Evolutionary conservation across 2,329 filamentous ascomycete genomes (phyloP).

Genomic region (Harringtonia lauricola): DNA sequence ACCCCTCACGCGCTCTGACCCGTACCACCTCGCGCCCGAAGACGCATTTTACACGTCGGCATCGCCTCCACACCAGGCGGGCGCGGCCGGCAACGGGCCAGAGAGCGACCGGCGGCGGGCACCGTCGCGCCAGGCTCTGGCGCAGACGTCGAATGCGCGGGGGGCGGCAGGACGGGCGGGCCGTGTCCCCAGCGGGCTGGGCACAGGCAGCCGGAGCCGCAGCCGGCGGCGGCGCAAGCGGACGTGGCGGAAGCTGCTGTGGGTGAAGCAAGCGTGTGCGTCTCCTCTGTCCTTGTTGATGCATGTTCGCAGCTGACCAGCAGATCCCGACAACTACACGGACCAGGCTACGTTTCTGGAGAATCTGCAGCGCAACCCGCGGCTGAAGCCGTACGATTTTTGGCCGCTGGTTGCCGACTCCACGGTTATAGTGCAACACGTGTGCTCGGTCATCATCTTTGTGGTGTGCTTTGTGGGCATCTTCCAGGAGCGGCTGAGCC

Average conservation of each 20-base stretch:
- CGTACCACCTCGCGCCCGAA: constrained; percentile 67
- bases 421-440: constrained; percentile 93
- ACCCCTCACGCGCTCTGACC: constrained; percentile 34
- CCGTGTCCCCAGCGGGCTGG: constrained; percentile 25
- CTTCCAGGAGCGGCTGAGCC: constrained; percentile 74
- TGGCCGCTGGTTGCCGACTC: constrained; percentile 94
- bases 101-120: constrained; percentile 3
- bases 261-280: constrained; percentile 92
- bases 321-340: constrained; percentile 97
- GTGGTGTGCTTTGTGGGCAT: constrained; percentile 90
- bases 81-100: neutral
- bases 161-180: constrained; percentile 5
- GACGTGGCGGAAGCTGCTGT: constrained; percentile 90
- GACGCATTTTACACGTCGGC: constrained; percentile 59
- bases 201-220: constrained; percentile 45
- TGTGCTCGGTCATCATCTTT: constrained; percentile 90
- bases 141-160: neutral
- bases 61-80: constrained; percentile 44
- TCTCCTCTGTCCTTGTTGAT: constrained; percentile 6
- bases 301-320: too few relatives aligned
- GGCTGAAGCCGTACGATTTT: constrained; percentile 91
- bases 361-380: constrained; percentile 86
- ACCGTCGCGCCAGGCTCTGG: constrained; percentile 1
- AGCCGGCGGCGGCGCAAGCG: constrained; percentile 56
- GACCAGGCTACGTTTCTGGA: constrained; percentile 95